Evolutionary conservation across 179 eudicot species (phyloP).

Genomic region (Patellifolia procumbens): DNA sequence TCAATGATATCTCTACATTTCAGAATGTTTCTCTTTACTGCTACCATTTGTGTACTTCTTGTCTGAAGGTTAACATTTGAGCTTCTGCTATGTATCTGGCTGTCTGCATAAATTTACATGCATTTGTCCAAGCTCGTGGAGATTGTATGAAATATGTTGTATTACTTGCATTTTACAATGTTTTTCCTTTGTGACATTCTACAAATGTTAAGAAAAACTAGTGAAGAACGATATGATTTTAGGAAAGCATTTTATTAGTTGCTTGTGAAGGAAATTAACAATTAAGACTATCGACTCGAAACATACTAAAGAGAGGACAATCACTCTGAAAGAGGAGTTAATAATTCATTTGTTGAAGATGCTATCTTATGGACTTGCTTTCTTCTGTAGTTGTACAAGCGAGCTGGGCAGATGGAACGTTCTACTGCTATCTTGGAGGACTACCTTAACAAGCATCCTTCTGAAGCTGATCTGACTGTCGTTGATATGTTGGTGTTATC

Average conservation of each 20-base stretch:
- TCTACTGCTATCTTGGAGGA: constrained; percentile 55
- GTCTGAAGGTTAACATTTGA: not conserved
- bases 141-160: not conserved
- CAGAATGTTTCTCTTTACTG: too few relatives aligned
- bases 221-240: not conserved
- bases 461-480: constrained; percentile 49
- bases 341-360: not conserved
- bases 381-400: constrained; percentile 56
- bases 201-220: not conserved
- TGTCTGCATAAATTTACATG: not conserved
- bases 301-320: not conserved
- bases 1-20: too few relatives aligned
- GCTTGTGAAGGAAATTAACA: not conserved
- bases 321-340: not conserved
- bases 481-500: constrained; percentile 57
- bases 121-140: not conserved
- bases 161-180: not conserved
- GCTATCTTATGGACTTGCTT: constrained; percentile 3
- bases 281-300: not conserved
- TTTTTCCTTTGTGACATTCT: not conserved
- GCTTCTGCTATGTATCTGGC: not conserved
- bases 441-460: constrained; percentile 46
- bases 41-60: not conserved
- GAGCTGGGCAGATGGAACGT: constrained; percentile 54
- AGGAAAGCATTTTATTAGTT: not conserved